Evolutionary conservation across 2,329 filamentous ascomycete species (phyloP).

Genomic region (Cryphonectria radicalis): DNA sequence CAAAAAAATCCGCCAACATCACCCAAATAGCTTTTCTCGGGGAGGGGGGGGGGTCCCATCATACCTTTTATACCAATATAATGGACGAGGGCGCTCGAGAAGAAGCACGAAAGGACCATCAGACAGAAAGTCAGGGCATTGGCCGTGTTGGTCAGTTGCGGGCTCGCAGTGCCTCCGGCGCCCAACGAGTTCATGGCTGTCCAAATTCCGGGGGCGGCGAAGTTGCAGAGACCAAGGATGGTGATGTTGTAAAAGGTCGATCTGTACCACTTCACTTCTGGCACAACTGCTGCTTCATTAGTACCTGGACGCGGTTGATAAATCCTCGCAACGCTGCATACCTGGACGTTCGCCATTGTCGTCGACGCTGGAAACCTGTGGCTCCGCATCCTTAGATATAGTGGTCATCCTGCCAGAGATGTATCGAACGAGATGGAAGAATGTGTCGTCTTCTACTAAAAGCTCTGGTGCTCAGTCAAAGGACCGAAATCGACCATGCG

Average conservation of each 20-base stretch:
- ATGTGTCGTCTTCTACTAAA: not conserved
- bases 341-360: not conserved
- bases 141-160: constrained; percentile 48
- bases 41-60: too few species aligned
- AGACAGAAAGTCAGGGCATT: constrained; percentile 52
- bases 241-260: constrained; percentile 75
- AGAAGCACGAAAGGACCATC: constrained; percentile 51
- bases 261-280: constrained; percentile 66
- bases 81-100: constrained; percentile 66
- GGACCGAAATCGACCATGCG: not conserved
- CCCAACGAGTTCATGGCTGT: constrained; percentile 48
- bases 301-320: not conserved
- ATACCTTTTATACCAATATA: constrained; percentile 69
- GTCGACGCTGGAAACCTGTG: not conserved
- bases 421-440: not conserved
- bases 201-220: constrained; percentile 70
- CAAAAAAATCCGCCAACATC: not conserved
- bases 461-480: not conserved
- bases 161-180: constrained; percentile 46
- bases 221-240: constrained; percentile 72
- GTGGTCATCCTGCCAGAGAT: not conserved
- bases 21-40: too few species aligned
- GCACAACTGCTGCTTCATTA: not conserved
- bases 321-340: not conserved
- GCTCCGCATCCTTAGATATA: not conserved